A percentile compares a stretch with the other conserved stretches of the same genome.
Conservation (phyloP, 495 filamentous ascomycete genomes). For the Neurospora sp. region DNA sequence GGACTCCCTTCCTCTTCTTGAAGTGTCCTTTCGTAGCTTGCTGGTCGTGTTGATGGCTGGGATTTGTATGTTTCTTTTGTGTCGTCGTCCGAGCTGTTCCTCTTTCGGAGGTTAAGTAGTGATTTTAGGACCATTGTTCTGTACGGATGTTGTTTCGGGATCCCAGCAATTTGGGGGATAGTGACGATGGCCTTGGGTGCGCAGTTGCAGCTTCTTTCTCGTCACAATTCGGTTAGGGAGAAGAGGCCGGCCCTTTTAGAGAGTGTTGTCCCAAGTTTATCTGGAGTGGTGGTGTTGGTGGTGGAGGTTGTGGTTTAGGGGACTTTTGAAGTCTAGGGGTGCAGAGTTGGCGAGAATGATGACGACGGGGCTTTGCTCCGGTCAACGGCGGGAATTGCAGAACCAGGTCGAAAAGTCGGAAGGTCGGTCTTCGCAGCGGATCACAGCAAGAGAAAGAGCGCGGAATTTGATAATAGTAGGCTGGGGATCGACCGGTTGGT, state of each 20-base stretch:
- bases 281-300: not conserved
- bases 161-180: not conserved
- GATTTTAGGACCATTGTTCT: not conserved
- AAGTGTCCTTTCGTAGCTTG: not conserved
- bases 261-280: not conserved
- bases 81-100: not conserved
- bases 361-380: not conserved
- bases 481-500: not conserved
- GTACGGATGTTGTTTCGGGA: not conserved
- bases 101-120: not conserved
- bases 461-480: not conserved
- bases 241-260: too few relatives aligned
- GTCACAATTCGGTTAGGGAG: not conserved
- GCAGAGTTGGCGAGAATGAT: not conserved
- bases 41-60: not conserved
- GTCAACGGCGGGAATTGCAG: not conserved
- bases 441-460: not conserved
- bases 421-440: not conserved
- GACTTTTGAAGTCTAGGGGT: not conserved
- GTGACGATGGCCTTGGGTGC: not conserved
- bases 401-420: not conserved
- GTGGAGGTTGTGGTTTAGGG: not conserved
- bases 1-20: slow-evolving; percentile 1
- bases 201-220: not conserved
- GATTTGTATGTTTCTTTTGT: not conserved